Evolutionary conservation across 352 stramenopile genomes (phyloP), one percentile per base, ranked within the genome.

Genomic region (Globisporangium recalcitrans): DNA sequence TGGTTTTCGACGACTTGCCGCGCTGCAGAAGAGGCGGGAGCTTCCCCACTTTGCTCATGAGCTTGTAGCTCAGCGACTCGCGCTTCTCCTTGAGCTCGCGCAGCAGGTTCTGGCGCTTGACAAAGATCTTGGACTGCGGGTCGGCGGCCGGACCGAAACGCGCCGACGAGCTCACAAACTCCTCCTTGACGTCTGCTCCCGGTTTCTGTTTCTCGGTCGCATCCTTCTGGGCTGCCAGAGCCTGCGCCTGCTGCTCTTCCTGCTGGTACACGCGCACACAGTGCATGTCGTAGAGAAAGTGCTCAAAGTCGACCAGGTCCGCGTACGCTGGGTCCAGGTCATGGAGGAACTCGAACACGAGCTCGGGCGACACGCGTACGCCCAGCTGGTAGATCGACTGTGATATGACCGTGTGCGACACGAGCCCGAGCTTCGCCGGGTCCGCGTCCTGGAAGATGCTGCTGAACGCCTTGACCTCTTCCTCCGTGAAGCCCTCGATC

Each of bases 281-380:
- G 62, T 90, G 80, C 83, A 92, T 92, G 60, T 78, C 83, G 52
- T 88, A 92, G 9, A 92, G 46, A 63, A 90, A 92, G 60, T 92
- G 82, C 49, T 92, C 83, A 53, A 90, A 85, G 67, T 92, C 83
- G 9, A 92, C 82, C 1, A 92, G 74, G 26, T 92, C 83, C 9
- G 77, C 79, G 52, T 88, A 92, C 22, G 80, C 83, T 1, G 80
- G 79, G 31, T 92, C 83, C 8, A 90, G 72, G 0, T 71, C 74
- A 29, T 70, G 14, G 1, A 92, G 65, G 56, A 87, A 75, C 16
- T 74, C 54, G 2, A 69, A 75, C 3, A 92, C 83, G 46, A 77
- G 72, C 0, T 69, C 61, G 0, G 74, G 53, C 10, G 80, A 55
- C 2, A 90, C 83, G 22, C 74, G 68, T 4, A 92, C 81, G 2